These are phyloP conservation scores for Cryptosporidium parvum DNA, from an alignment of 169 alveolate species.

Conservation along the genomic window DNA sequence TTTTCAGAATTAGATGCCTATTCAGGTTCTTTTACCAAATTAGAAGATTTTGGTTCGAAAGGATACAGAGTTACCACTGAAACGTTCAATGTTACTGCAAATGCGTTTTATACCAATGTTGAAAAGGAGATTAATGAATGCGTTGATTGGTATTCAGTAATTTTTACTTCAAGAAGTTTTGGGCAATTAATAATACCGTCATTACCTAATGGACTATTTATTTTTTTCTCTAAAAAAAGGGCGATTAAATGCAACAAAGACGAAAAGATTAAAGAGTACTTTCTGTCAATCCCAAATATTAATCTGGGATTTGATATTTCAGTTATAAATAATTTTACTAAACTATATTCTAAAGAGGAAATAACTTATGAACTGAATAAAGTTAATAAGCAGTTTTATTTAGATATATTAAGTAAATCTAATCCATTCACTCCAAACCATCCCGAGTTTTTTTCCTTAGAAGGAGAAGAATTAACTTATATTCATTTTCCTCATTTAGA, in stretches of 20 bases:
- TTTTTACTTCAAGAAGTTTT: neutral
- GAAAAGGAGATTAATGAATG: neutral
- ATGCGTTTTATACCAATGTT: neutral
- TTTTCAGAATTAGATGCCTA: neutral
- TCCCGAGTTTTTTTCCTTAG: slow-evolving; percentile 26
- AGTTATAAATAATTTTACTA: neutral
- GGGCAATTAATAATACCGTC: neutral
- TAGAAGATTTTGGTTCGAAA: neutral
- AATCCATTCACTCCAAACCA: slow-evolving; percentile 33
- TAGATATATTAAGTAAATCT: slow-evolving; percentile 11
- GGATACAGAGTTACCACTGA: neutral
- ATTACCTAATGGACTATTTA: slow-evolving; percentile 31
- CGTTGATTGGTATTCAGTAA: slow-evolving; percentile 25
- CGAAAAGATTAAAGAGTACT: neutral
- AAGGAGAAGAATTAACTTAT: slow-evolving; percentile 15
- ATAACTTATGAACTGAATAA: neutral
- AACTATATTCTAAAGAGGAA: slow-evolving; percentile 9
- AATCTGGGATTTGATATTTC: slow-evolving; percentile 10
- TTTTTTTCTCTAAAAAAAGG: slow-evolving; percentile 6
- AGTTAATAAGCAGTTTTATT: neutral
- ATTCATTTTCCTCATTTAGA: slow-evolving; percentile 21
- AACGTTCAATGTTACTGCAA: neutral
- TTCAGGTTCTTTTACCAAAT: neutral
- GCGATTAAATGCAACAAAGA: neutral
- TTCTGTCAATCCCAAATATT: neutral